Evolutionary conservation across 176 grass and related monocot genomes (phyloP).

Genomic region (Avena eriantha): DNA sequence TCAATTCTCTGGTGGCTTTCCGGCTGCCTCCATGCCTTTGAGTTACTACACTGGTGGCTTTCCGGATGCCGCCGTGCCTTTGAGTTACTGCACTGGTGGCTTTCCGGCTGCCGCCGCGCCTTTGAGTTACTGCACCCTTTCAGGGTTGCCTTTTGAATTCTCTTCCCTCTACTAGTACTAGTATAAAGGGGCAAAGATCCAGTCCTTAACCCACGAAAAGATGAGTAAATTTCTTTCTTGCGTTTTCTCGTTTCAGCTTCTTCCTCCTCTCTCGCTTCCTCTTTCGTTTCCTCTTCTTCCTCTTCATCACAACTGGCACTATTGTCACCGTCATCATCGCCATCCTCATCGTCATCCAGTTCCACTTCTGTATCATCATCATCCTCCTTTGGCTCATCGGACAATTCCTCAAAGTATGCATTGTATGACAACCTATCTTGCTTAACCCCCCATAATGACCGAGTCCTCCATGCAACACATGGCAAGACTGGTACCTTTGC

Average conservation of each 20-base stretch:
- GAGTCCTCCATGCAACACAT: constrained; percentile 81
- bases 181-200: neutral
- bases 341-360: constrained; percentile 51
- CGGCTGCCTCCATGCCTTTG: neutral
- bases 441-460: constrained; percentile 52
- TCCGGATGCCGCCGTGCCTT: too few relatives aligned
- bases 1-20: neutral
- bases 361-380: constrained; percentile 66
- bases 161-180: neutral
- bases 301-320: constrained; percentile 54
- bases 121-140: neutral
- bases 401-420: constrained; percentile 66
- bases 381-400: constrained; percentile 76
- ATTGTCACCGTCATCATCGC: constrained; percentile 23
- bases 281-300: constrained; percentile 53
- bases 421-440: constrained; percentile 71
- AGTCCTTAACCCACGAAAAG: neutral
- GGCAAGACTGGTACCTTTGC: constrained; percentile 43
- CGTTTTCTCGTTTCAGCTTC: constrained; percentile 43
- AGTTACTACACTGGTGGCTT: neutral
- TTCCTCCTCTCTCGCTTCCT: constrained; percentile 49
- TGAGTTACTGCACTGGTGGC: too few relatives aligned
- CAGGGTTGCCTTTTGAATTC: neutral
- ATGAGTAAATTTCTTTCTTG: constrained; percentile 33
- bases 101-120: too few relatives aligned